Evolutionary conservation across 1,139 yeast genomes (phyloP).

Genomic region (Maudiozyma humilis): DNA sequence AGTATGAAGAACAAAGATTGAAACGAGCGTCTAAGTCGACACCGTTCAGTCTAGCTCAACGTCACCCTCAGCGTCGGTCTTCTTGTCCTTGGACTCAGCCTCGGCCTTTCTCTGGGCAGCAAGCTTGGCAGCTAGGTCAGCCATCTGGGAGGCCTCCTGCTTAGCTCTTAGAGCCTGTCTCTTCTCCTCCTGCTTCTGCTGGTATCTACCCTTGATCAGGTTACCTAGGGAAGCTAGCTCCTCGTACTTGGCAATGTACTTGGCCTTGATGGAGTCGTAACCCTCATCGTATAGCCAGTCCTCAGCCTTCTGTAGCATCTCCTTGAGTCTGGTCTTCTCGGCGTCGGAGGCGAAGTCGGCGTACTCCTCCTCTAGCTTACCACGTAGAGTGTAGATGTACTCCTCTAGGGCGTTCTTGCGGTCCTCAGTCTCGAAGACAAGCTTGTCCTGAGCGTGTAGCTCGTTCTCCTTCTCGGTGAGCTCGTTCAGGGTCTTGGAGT

Average conservation of each 20-base stretch:
- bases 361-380: conserved; percentile 90
- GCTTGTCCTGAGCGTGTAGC: conserved; percentile 83
- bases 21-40: too few species aligned
- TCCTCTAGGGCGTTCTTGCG: conserved; percentile 97
- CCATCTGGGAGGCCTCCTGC: conserved; percentile 80
- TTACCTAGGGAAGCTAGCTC: conserved; percentile 93
- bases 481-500: conserved; percentile 48
- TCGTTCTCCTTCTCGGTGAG: conserved; percentile 76
- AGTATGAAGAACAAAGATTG: background rate
- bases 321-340: conserved; percentile 75
- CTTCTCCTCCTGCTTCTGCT: conserved; percentile 91
- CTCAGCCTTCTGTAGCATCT: conserved; percentile 76
- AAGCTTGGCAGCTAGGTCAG: conserved; percentile 84
- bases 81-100: conserved; percentile 24
- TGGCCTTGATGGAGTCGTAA: conserved; percentile 91
- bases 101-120: conserved; percentile 64
- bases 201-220: conserved; percentile 89
- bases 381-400: conserved; percentile 95
- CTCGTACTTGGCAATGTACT: conserved; percentile 95
- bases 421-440: conserved; percentile 97
- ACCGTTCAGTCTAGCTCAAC: conserved; percentile 15
- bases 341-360: conserved; percentile 81
- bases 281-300: conserved; percentile 99
- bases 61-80: conserved; percentile 26
- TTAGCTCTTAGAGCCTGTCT: conserved; percentile 80